Base-by-base conservation (phyloP, 1,284 basidiomycete species). In the Ustilago loliicola region DNA sequence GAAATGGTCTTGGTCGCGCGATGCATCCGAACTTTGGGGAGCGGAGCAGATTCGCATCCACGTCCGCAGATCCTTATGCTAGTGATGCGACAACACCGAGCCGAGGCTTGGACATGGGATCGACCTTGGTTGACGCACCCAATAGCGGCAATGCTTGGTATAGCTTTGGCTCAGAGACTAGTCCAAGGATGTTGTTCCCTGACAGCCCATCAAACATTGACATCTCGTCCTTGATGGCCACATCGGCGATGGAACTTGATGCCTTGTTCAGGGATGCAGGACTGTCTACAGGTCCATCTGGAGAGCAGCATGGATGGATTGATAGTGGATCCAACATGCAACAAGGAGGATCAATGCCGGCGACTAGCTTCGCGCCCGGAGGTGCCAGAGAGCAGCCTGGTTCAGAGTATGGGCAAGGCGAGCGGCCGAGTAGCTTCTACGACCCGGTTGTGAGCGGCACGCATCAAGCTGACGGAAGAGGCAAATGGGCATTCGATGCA, bases 191-290 rank as follows among this genome's bases (percentile, higher is more conserved):
- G 15, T 10, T 77, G 32, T 72, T 77, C 55, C 66, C 71, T 1
- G 65, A 77, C 59, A 77, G 75, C 48, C 75, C 75, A 21, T 73
- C 71, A 17, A 70, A 77, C 27, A 55, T 77, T n/a, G 75, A 77
- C 36, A 73, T 73, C 30, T 72, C 66, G 5, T 77, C 75, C 8
- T 55, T 77, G 48, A 77, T 77, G 75, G 75, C 75, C 8, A 53
- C 64, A 1, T 77, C 75, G n/a, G 75, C 75, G 40, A 77, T 77
- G 75, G 75, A 77, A 59, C 67, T 77, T 11, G 75, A 77, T 40
- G 64, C 67, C 5, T 52, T 77, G 1, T 77, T 77, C 55, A 54
- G 65, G n/a, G 75, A 77, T 40, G 70, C 75, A 11, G 75, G 70
- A 1, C 42, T 72, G 53, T 66, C 75, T 10, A 54, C 74, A 3